Percentiles rank a stretch among this genome's conserved stretches.
These are phyloP conservation scores for Fabrea salina DNA, from an alignment of 169 alveolate genomes.

Conservation along the genomic window DNA sequence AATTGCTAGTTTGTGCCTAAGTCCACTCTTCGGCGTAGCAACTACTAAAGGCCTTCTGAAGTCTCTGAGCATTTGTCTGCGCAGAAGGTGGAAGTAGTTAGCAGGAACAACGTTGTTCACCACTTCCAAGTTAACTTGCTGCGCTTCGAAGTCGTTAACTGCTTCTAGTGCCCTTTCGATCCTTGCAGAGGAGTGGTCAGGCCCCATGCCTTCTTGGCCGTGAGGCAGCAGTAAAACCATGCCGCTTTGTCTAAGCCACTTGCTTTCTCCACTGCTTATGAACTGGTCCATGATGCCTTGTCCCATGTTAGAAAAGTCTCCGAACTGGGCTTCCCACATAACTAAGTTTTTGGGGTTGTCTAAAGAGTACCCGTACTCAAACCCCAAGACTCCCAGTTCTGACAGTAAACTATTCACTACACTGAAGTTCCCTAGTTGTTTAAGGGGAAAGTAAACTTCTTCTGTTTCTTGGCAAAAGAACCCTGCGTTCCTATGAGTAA, in stretches of 20 bases:
- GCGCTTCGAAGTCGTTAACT: constrained; percentile 25
- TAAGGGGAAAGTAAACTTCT: neutral
- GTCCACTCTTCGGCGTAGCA: constrained; percentile 64
- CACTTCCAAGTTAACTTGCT: constrained; percentile 49
- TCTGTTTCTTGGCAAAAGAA: constrained; percentile 54
- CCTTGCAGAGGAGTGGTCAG: constrained; percentile 75
- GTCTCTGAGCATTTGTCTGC: constrained; percentile 75
- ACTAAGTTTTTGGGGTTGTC: constrained; percentile 64
- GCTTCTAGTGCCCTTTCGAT: constrained; percentile 64
- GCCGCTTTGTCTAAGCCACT: constrained; percentile 69
- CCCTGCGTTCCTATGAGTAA: constrained; percentile 65
- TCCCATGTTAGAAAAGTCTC: constrained; percentile 75
- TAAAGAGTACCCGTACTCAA: constrained; percentile 72
- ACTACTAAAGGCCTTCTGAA: constrained; percentile 69
- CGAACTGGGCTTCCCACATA: constrained; percentile 79
- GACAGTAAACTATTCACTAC: constrained; percentile 61
- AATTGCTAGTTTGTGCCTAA: constrained; percentile 14
- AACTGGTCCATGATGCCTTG: constrained; percentile 56
- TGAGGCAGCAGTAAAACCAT: constrained; percentile 66
- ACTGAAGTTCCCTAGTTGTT: constrained; percentile 47
- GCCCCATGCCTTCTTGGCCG: constrained; percentile 80
- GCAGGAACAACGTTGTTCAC: constrained; percentile 61
- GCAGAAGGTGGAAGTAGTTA: constrained; percentile 59
- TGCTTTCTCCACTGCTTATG: constrained; percentile 61
- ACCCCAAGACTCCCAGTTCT: constrained; percentile 65